Conservation (phyloP, 768 basidiomycete species). For the Clavaria fumosa region DNA sequence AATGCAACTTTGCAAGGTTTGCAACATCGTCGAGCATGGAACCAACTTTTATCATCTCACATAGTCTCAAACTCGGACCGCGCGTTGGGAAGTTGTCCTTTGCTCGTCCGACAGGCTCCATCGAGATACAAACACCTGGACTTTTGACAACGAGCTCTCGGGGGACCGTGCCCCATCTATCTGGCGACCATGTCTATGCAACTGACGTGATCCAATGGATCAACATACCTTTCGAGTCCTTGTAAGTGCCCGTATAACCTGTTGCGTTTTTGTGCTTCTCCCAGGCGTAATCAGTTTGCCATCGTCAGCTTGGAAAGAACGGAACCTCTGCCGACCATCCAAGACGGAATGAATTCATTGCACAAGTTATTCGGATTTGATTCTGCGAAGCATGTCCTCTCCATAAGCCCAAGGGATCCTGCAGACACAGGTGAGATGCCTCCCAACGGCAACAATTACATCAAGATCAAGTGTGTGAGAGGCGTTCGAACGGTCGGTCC, state of each 20-base stretch:
- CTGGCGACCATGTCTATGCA: slow-evolving; percentile 37
- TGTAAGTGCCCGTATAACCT: slow-evolving; percentile 35
- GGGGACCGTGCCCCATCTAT: slow-evolving; percentile 61
- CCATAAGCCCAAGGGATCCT: slow-evolving; percentile 52
- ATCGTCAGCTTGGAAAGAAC: slow-evolving; percentile 39
- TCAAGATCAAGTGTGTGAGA: slow-evolving; percentile 43
- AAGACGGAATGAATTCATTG: slow-evolving; percentile 35
- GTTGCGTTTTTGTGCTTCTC: neutral
- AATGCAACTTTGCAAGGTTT: too few relatives aligned
- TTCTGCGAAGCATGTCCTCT: slow-evolving; percentile 32
- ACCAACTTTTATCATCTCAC: too few relatives aligned
- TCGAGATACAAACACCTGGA: slow-evolving; percentile 44
- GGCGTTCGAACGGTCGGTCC: slow-evolving; percentile 53
- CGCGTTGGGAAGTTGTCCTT: slow-evolving; percentile 21
- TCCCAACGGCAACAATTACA: slow-evolving; percentile 43
- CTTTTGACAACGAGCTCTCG: slow-evolving; percentile 51
- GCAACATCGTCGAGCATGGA: too few relatives aligned
- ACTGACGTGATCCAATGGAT: slow-evolving; percentile 44
- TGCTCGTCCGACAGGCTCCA: slow-evolving; percentile 10
- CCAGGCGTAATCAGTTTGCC: slow-evolving; percentile 4
- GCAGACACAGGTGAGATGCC: slow-evolving; percentile 53
- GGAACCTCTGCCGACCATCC: slow-evolving; percentile 52
- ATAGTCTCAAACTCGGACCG: slow-evolving; percentile 20
- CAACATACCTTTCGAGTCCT: slow-evolving; percentile 64
- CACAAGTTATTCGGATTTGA: slow-evolving; percentile 51